phyloP scores from a whole-genome alignment of 331 rosid species.

The Rhamnella rubrinervis region DNA sequence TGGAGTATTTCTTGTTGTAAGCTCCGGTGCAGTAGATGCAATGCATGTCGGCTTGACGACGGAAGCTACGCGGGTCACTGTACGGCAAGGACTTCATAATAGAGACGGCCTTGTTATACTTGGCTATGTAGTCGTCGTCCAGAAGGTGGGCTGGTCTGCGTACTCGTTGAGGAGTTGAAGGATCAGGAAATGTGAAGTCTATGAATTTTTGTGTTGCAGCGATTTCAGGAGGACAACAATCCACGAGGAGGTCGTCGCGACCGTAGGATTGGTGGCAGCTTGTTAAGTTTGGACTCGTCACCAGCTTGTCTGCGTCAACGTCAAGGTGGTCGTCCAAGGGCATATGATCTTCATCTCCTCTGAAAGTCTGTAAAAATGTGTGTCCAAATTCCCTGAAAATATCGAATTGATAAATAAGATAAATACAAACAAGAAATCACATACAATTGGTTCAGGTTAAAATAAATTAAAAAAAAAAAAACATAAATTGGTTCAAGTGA shows the following conservation, averaged over 20 bases:
- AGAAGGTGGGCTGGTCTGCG: slow-evolving; percentile 12
- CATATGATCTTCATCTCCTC: background rate
- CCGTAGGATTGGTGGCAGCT: slow-evolving; percentile 26
- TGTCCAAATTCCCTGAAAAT: slow-evolving; percentile 6
- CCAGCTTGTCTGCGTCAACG: background rate
- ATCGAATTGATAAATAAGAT: background rate
- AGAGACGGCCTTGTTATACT: slow-evolving; percentile 11
- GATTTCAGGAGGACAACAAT: slow-evolving; percentile 19
- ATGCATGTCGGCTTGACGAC: slow-evolving; percentile 20
- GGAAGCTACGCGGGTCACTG: slow-evolving; percentile 27
- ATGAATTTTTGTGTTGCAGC: background rate
- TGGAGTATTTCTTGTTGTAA: slow-evolving; percentile 5
- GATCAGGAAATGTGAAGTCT: slow-evolving; percentile 10
- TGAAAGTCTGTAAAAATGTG: background rate
- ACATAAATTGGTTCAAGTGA: too few relatives aligned
- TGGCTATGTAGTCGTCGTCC: slow-evolving; percentile 2
- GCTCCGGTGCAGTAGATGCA: slow-evolving; percentile 30
- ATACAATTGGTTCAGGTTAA: too few relatives aligned
- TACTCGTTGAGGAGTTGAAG: background rate
- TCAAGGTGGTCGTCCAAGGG: background rate
- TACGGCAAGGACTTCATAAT: slow-evolving; percentile 23
- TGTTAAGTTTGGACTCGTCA: slow-evolving; percentile 15
- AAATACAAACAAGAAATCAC: background rate
- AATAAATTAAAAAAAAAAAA: too few relatives aligned
- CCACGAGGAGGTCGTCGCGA: slow-evolving; percentile 14